phyloP scores from a whole-genome alignment of 2,329 filamentous ascomycete species.

The Fusarium sp. region DNA sequence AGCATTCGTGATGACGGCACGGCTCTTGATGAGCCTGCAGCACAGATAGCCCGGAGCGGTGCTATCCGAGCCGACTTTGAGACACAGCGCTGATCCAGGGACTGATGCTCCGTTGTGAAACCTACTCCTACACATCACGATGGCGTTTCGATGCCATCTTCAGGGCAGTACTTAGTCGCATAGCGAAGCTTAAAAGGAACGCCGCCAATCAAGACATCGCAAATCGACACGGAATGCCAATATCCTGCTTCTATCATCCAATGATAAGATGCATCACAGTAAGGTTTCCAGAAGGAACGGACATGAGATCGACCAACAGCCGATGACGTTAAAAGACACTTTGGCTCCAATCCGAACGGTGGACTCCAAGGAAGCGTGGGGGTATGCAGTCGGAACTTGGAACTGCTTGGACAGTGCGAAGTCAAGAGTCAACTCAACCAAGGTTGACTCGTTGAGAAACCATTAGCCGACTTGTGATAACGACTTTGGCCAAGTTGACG shows the following conservation, averaged over 20 bases:
- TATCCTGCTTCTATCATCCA: not conserved
- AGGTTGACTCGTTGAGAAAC: not conserved
- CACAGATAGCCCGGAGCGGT: not conserved
- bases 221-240: not conserved
- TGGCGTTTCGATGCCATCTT: not conserved
- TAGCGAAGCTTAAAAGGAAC: constrained; percentile 1
- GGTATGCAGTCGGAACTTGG: constrained; percentile 1
- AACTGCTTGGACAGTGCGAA: constrained; percentile 6
- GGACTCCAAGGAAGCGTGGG: constrained; percentile 16
- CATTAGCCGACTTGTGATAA: not conserved
- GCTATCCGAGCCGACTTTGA: constrained; percentile 9
- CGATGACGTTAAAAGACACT: constrained; percentile 19
- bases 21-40: constrained; percentile 1
- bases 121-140: not conserved
- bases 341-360: constrained; percentile 3
- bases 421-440: not conserved
- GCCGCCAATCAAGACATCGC: constrained; percentile 1
- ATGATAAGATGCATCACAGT: not conserved
- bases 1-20: not conserved
- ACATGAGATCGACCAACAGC: constrained; percentile 8
- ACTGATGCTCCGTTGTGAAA: constrained; percentile 21
- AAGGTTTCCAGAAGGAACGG: constrained; percentile 17
- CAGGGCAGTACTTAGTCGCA: not conserved
- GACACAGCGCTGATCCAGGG: constrained; percentile 14
- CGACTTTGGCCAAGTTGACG: not conserved